phyloP scores from a whole-genome alignment of 2,329 filamentous ascomycete species.

The Diplodia corticola region DNA sequence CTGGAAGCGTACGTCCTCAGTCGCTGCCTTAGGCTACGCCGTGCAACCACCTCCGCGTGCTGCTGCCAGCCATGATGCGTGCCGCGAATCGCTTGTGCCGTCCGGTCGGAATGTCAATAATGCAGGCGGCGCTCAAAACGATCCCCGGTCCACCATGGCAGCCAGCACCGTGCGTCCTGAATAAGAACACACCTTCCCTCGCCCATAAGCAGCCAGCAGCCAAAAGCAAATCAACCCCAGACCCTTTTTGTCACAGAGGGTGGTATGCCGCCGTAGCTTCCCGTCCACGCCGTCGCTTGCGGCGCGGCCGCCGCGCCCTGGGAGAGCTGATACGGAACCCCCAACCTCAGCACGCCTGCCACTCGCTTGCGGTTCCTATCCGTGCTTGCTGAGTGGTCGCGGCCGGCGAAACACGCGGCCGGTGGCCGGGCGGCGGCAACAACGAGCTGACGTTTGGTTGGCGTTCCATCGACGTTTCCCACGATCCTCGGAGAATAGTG shows the following conservation, averaged over 20 bases:
- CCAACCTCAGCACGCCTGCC: conserved; percentile 5
- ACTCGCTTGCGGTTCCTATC: conserved; percentile 5
- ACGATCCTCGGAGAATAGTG: conserved; percentile 8
- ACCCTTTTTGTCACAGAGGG: conserved; percentile 13
- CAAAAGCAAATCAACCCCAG: conserved; percentile 21
- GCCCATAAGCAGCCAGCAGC: conserved; percentile 1
- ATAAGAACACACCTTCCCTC: conserved; percentile 3
- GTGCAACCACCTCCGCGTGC: conserved; percentile 17
- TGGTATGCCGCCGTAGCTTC: conserved; percentile 12
- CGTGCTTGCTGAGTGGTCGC: conserved; percentile 15
- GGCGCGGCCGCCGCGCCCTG: neutral
- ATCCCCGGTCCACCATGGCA: conserved; percentile 1
- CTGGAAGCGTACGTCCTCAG: conserved; percentile 1
- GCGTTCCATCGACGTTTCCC: conserved; percentile 5
- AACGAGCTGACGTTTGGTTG: conserved; percentile 7
- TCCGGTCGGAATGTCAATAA: conserved; percentile 21
- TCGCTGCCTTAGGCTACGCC: conserved; percentile 15
- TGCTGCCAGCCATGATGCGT: conserved; percentile 16
- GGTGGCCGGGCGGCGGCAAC: conserved; percentile 2
- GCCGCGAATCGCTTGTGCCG: conserved; percentile 7
- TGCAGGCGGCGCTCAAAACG: conserved; percentile 21
- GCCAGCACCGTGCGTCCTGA: conserved; percentile 15
- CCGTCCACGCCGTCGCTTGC: conserved; percentile 11
- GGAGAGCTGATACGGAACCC: conserved; percentile 13
- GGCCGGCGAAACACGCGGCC: neutral